These are phyloP conservation scores for Ophiostoma novo-ulmi DNA, from an alignment of 2,329 filamentous ascomycete genomes.

Conservation along the genomic window DNA sequence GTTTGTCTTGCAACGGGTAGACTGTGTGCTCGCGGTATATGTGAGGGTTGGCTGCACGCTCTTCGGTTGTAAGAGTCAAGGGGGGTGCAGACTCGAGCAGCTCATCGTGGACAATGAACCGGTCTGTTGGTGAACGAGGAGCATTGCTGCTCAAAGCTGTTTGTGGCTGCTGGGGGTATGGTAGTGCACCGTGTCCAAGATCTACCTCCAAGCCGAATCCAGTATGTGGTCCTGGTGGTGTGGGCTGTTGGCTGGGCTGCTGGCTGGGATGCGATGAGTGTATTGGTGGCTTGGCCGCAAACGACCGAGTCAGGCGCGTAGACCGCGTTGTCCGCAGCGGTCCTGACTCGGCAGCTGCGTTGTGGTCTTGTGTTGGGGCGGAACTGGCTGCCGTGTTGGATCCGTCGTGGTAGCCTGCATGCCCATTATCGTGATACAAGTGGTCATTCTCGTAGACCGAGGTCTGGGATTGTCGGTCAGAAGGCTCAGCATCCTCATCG, in stretches of 20 bases:
- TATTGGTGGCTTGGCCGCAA: neutral
- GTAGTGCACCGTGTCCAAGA: neutral
- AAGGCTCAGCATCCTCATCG: slow-evolving; percentile 17
- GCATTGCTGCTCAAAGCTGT: neutral
- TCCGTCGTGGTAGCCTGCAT: neutral
- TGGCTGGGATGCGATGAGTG: neutral
- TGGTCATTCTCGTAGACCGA: slow-evolving; percentile 6
- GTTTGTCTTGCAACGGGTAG: slow-evolving; percentile 31
- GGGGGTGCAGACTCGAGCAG: slow-evolving; percentile 10
- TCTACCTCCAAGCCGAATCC: neutral
- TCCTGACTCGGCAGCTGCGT: neutral
- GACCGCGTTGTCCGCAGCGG: neutral
- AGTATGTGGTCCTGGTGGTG: neutral
- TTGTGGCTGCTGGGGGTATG: neutral
- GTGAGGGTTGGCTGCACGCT: slow-evolving; percentile 17
- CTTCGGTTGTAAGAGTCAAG: slow-evolving; percentile 5
- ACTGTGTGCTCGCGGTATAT: slow-evolving; percentile 30
- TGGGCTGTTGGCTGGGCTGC: slow-evolving; percentile 10
- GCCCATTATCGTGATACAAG: neutral
- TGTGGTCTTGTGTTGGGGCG: neutral
- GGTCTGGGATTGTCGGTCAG: neutral
- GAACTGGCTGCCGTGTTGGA: neutral
- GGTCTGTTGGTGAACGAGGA: slow-evolving; percentile 31
- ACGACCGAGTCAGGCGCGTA: neutral
- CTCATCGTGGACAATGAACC: slow-evolving; percentile 32